phyloP scores from a whole-genome alignment of 495 filamentous ascomycete species.

The Aspergillus nanangensis region DNA sequence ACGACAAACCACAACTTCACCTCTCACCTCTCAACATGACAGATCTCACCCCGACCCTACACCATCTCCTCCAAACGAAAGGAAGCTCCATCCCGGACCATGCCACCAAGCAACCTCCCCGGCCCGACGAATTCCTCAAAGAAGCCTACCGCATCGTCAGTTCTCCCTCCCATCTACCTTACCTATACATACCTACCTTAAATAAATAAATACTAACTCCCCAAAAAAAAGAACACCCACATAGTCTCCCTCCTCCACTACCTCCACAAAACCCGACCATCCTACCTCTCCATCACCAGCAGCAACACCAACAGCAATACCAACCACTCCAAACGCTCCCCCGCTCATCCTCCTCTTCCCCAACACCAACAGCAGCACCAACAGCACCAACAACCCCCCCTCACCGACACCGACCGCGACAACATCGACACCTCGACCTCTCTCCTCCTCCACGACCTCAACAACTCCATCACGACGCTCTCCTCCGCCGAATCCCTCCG shows the following conservation, averaged over 20 bases:
- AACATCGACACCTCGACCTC: slow-evolving; percentile 82
- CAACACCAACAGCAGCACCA: slow-evolving; percentile 25
- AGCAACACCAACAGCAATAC: slow-evolving; percentile 42
- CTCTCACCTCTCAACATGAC: slow-evolving; percentile 42
- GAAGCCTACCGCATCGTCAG: slow-evolving; percentile 92
- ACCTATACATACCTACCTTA: background rate
- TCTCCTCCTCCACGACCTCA: slow-evolving; percentile 75
- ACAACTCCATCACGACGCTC: slow-evolving; percentile 68
- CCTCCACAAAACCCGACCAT: slow-evolving; percentile 75
- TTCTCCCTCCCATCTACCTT: slow-evolving; percentile 9
- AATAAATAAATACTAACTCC: slow-evolving; percentile 8
- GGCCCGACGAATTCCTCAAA: slow-evolving; percentile 83
- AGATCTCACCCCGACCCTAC: slow-evolving; percentile 66
- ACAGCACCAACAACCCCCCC: slow-evolving; percentile 17
- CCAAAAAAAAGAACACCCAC: slow-evolving; percentile 66
- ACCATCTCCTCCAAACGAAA: slow-evolving; percentile 47
- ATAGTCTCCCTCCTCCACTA: slow-evolving; percentile 71
- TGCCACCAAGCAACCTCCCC: slow-evolving; percentile 16
- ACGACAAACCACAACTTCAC: slow-evolving; percentile 9
- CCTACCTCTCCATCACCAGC: slow-evolving; percentile 76
- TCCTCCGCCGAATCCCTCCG: slow-evolving; percentile 78
- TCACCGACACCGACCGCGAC: slow-evolving; percentile 68
- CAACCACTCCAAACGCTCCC: too few relatives aligned
- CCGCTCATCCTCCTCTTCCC: too few relatives aligned
- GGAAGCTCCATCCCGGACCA: background rate